These are phyloP conservation scores for Colletotrichum falcatum DNA, from an alignment of 2,329 filamentous ascomycete genomes.

Conservation along the genomic window DNA sequence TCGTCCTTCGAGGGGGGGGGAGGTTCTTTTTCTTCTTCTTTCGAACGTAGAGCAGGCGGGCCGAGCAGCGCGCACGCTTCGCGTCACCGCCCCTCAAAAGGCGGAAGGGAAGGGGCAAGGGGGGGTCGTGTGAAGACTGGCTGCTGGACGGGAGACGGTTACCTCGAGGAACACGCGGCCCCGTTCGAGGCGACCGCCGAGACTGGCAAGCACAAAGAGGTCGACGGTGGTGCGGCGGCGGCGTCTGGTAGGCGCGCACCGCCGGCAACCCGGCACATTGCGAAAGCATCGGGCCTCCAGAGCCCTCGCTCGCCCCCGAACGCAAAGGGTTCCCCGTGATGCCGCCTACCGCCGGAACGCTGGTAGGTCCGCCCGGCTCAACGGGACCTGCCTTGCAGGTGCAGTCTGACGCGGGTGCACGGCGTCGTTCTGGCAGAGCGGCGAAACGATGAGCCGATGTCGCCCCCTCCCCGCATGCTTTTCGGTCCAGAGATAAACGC, in stretches of 20 bases:
- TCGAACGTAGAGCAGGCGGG: too few species aligned
- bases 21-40: too few species aligned
- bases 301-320: not conserved
- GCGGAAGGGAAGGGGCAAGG: too few species aligned
- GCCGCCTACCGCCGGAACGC: not conserved
- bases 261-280: not conserved
- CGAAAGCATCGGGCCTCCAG: not conserved
- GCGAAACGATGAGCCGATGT: slow-evolving; percentile 2
- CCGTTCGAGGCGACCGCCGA: not conserved
- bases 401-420: not conserved
- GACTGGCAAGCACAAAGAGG: too few species aligned
- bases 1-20: too few species aligned
- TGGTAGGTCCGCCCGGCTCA: not conserved
- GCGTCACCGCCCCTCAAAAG: too few species aligned
- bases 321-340: not conserved
- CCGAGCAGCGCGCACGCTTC: too few species aligned
- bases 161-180: not conserved
- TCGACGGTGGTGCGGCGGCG: too few species aligned
- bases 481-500: not conserved
- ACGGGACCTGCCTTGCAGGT: not conserved
- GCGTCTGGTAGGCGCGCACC: not conserved
- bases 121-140: not conserved
- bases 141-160: not conserved
- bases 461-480: not conserved
- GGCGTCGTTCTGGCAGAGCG: slow-evolving; percentile 1